Percentiles rank a stretch among this genome's conserved stretches.
phyloP scores from a whole-genome alignment of 352 stramenopile species.

The Aphanomyces cochlioides region DNA sequence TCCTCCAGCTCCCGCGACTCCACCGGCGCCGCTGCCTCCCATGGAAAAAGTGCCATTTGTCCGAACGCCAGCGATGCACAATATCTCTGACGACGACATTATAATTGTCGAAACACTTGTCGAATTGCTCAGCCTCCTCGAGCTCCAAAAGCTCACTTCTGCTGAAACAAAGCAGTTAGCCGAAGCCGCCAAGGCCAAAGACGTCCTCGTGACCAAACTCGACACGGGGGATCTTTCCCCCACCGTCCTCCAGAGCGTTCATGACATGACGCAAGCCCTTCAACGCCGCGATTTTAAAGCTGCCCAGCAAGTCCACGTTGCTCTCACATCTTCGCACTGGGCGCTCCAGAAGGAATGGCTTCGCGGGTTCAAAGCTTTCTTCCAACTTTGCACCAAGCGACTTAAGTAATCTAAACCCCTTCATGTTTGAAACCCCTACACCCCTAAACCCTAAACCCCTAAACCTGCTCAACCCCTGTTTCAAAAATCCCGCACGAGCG shows the following conservation, averaged over 20 bases:
- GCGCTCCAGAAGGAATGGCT: constrained; percentile 97
- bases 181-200: constrained; percentile 80
- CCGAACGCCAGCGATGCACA: neutral
- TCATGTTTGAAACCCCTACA: too few species aligned
- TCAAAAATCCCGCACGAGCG: too few species aligned
- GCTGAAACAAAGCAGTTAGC: constrained; percentile 67
- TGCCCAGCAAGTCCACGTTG: constrained; percentile 84
- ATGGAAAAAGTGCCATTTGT: constrained; percentile 2
- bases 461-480: too few species aligned
- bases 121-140: constrained; percentile 6
- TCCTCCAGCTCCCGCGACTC: neutral
- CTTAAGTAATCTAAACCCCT: constrained; percentile 42
- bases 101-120: neutral
- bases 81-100: constrained; percentile 23
- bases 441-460: too few species aligned
- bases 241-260: constrained; percentile 59
- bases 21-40: neutral
- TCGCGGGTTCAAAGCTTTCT: constrained; percentile 94
- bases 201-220: constrained; percentile 84
- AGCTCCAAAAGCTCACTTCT: constrained; percentile 23
- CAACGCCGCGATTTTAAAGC: constrained; percentile 70
- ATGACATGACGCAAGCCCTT: constrained; percentile 77
- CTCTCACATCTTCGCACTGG: constrained; percentile 91
- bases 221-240: constrained; percentile 70
- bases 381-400: constrained; percentile 91